Conservation (phyloP, 2,329 filamentous ascomycete genomes). For the Pseudopyrenochaeta lycopersici region DNA sequence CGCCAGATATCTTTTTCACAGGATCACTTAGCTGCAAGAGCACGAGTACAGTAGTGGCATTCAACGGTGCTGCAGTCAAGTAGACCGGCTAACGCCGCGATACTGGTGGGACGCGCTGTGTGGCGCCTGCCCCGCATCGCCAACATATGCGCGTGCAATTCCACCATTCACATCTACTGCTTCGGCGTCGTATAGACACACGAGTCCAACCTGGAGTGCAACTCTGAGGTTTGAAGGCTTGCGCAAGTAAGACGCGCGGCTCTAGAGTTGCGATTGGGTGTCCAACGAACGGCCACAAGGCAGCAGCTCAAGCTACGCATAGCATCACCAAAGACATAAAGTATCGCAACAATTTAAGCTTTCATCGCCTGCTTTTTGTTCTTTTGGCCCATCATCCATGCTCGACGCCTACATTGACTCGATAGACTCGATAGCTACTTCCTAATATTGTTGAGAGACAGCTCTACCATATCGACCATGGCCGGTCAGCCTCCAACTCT, state of each 20-base stretch:
- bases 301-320: constrained; percentile 17
- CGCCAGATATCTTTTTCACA: too few relatives aligned
- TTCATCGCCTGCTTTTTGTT: neutral
- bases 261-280: constrained; percentile 14
- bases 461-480: constrained; percentile 19
- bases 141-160: neutral
- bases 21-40: too few relatives aligned
- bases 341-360: constrained; percentile 7
- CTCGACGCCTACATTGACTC: neutral
- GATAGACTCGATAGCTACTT: neutral
- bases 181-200: neutral
- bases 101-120: neutral
- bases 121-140: constrained; percentile 13
- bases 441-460: neutral
- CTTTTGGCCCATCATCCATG: neutral
- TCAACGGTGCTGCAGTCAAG: neutral
- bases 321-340: constrained; percentile 3
- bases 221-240: neutral
- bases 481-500: constrained; percentile 23
- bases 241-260: constrained; percentile 3
- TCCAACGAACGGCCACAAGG: constrained; percentile 10
- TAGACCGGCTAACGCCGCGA: neutral
- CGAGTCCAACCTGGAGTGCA: neutral
- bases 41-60: too few relatives aligned
- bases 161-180: neutral